Percentiles rank a stretch among this genome's conserved stretches.
phyloP scores from a whole-genome alignment of 345 rosid genomes.

The Gossypium ekmanianum region DNA sequence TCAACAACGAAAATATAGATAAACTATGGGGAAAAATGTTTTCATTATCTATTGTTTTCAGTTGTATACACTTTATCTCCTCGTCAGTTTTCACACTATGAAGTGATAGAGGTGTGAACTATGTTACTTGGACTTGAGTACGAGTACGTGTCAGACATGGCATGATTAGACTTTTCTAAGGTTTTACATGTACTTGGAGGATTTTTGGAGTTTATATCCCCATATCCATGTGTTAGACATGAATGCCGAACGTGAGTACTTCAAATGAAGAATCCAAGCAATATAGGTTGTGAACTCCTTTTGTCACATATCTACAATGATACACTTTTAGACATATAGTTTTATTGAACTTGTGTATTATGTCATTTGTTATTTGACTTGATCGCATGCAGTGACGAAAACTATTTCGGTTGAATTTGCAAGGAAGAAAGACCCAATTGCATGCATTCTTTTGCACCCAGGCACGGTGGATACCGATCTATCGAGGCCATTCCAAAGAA shows the following conservation, averaged over 20 bases:
- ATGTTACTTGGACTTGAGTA: no score
- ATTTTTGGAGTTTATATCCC: no score
- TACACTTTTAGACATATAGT: not conserved
- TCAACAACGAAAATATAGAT: not conserved
- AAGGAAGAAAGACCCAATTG: slow-evolving; percentile 65
- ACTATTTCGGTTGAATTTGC: slow-evolving; percentile 69
- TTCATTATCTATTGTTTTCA: not conserved
- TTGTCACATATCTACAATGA: not conserved
- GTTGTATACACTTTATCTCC: not conserved
- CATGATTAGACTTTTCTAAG: no score
- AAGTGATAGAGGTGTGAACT: not conserved
- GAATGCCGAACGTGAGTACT: not conserved
- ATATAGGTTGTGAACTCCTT: not conserved
- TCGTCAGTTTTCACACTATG: not conserved
- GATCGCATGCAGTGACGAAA: slow-evolving; percentile 56
- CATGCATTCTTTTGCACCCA: slow-evolving; percentile 84
- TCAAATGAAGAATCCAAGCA: no score
- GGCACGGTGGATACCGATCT: slow-evolving; percentile 96
- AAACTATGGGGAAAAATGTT: not conserved
- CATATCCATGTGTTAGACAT: no score
- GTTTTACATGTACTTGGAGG: no score
- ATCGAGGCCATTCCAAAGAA: slow-evolving; percentile 74
- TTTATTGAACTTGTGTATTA: not conserved
- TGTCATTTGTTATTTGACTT: not conserved
- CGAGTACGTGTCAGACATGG: no score